These are phyloP conservation scores for Apiospora marii DNA, from an alignment of 2,329 filamentous ascomycete genomes.

Conservation along the genomic window DNA sequence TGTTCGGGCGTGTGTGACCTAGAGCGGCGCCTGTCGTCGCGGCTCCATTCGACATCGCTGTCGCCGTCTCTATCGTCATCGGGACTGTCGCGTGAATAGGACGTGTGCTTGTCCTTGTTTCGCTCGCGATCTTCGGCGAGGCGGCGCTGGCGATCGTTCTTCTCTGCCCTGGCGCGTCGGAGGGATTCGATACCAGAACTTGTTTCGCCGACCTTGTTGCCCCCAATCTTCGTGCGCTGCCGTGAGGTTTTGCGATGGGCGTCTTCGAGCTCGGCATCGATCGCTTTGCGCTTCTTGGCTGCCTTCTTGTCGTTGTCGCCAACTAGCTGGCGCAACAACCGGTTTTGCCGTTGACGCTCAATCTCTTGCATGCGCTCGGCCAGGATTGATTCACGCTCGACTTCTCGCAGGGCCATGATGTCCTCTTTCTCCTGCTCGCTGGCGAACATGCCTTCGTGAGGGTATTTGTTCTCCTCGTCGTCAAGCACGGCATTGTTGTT, in stretches of 20 bases:
- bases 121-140: conserved; percentile 68
- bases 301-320: conserved; percentile 69
- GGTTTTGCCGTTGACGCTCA: conserved; percentile 82
- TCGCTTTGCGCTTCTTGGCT: conserved; percentile 79
- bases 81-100: conserved; percentile 47
- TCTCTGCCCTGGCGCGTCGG: conserved; percentile 68
- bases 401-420: conserved; percentile 87
- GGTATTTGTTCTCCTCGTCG: conserved; percentile 70
- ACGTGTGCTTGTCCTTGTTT: conserved; percentile 57
- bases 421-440: conserved; percentile 76
- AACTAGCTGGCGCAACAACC: conserved; percentile 80
- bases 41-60: conserved; percentile 82
- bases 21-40: conserved; percentile 53
- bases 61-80: conserved; percentile 71
- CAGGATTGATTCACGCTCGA: conserved; percentile 88
- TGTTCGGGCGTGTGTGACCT: conserved; percentile 61
- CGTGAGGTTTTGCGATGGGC: conserved; percentile 76
- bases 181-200: conserved; percentile 77
- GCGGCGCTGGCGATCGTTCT: conserved; percentile 69
- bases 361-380: conserved; percentile 87
- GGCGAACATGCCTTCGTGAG: conserved; percentile 86
- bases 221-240: conserved; percentile 72
- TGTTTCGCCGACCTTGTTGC: conserved; percentile 72
- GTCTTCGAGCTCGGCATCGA: conserved; percentile 80
- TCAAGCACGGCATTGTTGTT: conserved; percentile 43